Base-by-base conservation (phyloP, 139 green algal species). In the Spirogloea muscicola region DNA sequence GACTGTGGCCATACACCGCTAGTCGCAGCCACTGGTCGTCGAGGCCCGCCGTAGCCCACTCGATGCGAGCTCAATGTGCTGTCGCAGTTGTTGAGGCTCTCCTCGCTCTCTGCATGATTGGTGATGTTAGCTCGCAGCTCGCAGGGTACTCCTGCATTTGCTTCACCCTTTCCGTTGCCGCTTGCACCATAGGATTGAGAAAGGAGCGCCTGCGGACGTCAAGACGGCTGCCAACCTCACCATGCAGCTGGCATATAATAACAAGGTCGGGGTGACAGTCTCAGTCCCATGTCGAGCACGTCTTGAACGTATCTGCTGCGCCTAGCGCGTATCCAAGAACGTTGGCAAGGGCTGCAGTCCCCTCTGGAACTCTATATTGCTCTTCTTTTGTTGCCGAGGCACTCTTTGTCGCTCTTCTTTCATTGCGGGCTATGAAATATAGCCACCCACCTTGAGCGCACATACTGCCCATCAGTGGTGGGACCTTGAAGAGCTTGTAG, bases 221-320 rank as follows among this genome's bases (percentile, higher is more conserved):
- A 76, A 87, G 44, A 88, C 89, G 2, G 89, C 92, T 6, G 93
- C 92, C 2, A 96, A 93, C 16, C 85, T 97, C 3, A 89, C 94
- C 1, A 87, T 79, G 60, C 74, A 87, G 83, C 85, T 96, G 61
- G 61, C 39, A 36, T 87, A 84, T 58, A 7, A 60, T 37, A 80
- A 87, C 63, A 86, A 87, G 31, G 58, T 65, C 13, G n/a, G 55
- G 18, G 25, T 25, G 6, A n/a, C 37, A 64, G 21, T 4, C 37
- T n/a, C 37, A n/a, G n/a, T 2, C 33, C 13, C 13, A 27, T 68
- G 29, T 66, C 33, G 21, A 31, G 46, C 21, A 55, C n/a, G 21
- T 21, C 21, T n/a, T 55, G 46, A 21, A 21, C 21, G 21, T 55
- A 55, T 55, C n/a, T 55, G n/a, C 46, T n/a, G n/a, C 21, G n/a